A percentile compares a stretch with the other conserved stretches of the same genome.
phyloP scores from a whole-genome alignment of 192 early-diverging fungal species.

The Kickxella alabastrina region DNA sequence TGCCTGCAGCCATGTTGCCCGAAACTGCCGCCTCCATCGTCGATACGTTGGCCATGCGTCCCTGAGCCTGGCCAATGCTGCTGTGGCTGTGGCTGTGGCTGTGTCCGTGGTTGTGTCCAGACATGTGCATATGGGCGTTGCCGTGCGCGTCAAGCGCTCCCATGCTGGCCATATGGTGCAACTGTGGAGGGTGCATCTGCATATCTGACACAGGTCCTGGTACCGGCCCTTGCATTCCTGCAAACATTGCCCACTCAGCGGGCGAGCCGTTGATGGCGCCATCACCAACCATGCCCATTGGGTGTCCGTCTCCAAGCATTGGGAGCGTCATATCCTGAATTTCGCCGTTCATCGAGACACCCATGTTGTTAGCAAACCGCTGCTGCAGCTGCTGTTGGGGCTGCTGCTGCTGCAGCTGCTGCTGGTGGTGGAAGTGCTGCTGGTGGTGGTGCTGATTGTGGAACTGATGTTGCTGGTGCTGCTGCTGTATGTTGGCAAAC shows the following conservation, averaged over 20 bases:
- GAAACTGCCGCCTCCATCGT: conserved; percentile 14
- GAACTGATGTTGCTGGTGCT: conserved; percentile 19
- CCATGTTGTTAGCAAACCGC: conserved; percentile 20
- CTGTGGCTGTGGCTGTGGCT: conserved; percentile 17
- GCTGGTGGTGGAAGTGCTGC: conserved; percentile 12
- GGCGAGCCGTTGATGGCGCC: conserved; percentile 15
- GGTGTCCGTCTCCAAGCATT: conserved; percentile 27
- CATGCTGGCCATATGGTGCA: conserved; percentile 40
- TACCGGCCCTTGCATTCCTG: conserved; percentile 29
- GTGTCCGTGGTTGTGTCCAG: conserved; percentile 2
- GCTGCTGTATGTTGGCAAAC: conserved; percentile 30
- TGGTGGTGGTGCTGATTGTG: conserved; percentile 11
- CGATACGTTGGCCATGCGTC: conserved; percentile 10
- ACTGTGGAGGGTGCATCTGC: conserved; percentile 12
- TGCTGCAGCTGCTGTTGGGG: conserved; percentile 7
- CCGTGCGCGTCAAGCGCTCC: conserved; percentile 18
- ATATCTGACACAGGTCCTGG: conserved; percentile 15
- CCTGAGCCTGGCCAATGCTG: conserved; percentile 7
- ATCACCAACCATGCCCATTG: conserved; percentile 22
- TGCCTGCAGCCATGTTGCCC: conserved; percentile 9
- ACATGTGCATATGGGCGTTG: neutral
- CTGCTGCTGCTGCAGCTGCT: conserved; percentile 5
- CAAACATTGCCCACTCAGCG: conserved; percentile 47
- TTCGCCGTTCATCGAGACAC: conserved; percentile 34
- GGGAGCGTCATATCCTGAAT: conserved; percentile 28